A percentile compares a stretch with the other conserved stretches of the same genome.
These are phyloP conservation scores for Suhomyces wounanorum DNA, from an alignment of 1,139 yeast species.

Conservation along the genomic window DNA sequence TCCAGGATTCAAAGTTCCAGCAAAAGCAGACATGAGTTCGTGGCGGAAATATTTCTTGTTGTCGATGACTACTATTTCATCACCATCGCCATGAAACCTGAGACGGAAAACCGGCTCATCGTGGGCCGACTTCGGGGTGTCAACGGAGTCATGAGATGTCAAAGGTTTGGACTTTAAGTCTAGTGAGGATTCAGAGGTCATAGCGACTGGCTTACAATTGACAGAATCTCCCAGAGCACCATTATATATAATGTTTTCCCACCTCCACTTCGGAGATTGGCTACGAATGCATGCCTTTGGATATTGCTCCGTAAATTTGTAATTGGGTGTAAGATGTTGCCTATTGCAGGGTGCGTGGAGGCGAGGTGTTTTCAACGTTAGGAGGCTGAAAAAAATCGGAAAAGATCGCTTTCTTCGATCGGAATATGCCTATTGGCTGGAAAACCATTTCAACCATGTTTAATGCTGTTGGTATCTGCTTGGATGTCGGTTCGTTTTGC, in stretches of 20 bases:
- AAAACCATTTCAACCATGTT: neutral
- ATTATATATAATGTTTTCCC: neutral
- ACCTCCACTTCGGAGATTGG: neutral
- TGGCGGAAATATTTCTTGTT: constrained; percentile 30
- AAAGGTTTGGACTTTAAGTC: neutral
- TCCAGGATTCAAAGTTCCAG: constrained; percentile 55
- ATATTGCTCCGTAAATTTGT: neutral
- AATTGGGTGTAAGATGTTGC: neutral
- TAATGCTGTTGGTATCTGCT: too few relatives aligned
- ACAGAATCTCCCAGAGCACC: neutral
- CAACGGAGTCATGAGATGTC: constrained; percentile 2
- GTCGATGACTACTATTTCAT: constrained; percentile 32
- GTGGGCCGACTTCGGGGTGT: neutral
- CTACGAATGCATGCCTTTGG: neutral
- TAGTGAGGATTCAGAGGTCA: constrained; percentile 4
- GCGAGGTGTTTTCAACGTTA: neutral
- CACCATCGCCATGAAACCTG: constrained; percentile 23
- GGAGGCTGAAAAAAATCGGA: neutral
- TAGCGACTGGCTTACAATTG: neutral
- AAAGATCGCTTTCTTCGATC: neutral
- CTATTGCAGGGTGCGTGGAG: neutral
- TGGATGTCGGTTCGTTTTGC: neutral
- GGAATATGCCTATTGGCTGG: neutral
- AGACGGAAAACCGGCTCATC: neutral
- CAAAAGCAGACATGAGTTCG: constrained; percentile 42